Base-by-base conservation (phyloP, 192 early-diverging fungal species). In the Phycomyces blakesleeanus region DNA sequence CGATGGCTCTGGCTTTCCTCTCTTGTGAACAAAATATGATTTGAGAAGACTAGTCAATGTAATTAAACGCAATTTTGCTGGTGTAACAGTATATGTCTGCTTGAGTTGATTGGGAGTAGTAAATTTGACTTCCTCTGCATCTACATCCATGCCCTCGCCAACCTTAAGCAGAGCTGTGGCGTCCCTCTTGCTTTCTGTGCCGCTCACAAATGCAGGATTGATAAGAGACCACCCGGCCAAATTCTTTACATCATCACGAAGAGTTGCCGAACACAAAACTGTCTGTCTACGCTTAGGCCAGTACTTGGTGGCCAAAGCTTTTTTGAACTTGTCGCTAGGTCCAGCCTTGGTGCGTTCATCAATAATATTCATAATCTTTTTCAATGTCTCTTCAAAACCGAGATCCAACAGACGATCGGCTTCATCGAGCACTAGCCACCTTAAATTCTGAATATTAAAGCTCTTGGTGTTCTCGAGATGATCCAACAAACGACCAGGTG, bases 341-440 rank as follows among this genome's bases (percentile, higher is more conserved):
- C 62, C 69, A 53, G 57, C 39, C 51, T 62, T 71, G 12, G 75
- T 78, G 34, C 79, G 73, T 9, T 80, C 79, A 66, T 81, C 84
- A 34, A 93, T 67, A 47, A 90, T 69, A 55, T 81, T 75, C 63
- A 91, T 67, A 47, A 91, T 93, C 39, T 81, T 75, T 41, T 81
- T 81, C 62, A 93, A 75, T 16, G 87, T 88, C 59, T 91, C 87
- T 55, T 91, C 88, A 56, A 93, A 98, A 1, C 98, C 98, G 15
- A 97, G 84, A 62, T 99, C 95, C 59, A 99, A 77, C 64, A 99
- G 79, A 12, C 93, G 83, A 82, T 99, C 98, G 10, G 96, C 97
- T 76, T 99, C 97, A 76, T 99, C 97, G 24, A 99, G 77, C 3
- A 99, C 92, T 25, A 99, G 68, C 97, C 97, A 99, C 44, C 90